These are phyloP conservation scores for Eucalyptus pauciflora DNA, from an alignment of 345 rosid species.

Conservation along the genomic window DNA sequence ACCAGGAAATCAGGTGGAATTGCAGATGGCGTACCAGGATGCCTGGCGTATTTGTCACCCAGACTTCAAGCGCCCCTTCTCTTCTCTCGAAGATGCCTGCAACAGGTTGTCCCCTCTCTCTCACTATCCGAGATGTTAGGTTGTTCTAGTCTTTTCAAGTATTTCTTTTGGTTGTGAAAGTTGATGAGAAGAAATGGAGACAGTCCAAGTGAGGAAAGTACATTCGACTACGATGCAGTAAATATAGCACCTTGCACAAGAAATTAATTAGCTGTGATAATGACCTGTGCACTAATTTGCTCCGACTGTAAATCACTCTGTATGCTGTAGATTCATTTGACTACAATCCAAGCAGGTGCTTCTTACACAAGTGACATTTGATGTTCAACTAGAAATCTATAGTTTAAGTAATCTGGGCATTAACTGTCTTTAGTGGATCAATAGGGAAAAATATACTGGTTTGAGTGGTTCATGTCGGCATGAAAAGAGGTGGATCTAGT, in stretches of 20 bases:
- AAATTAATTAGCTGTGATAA: neutral
- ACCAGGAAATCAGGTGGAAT: constrained; percentile 65
- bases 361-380: neutral
- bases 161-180: neutral
- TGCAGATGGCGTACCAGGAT: constrained; percentile 89
- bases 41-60: constrained; percentile 94
- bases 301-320: neutral
- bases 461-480: neutral
- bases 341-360: neutral
- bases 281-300: neutral
- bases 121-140: neutral
- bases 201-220: neutral
- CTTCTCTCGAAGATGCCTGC: constrained; percentile 86
- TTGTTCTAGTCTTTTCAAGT: neutral
- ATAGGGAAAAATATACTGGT: neutral
- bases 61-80: constrained; percentile 72
- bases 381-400: neutral
- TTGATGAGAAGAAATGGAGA: neutral
- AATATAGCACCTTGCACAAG: neutral
- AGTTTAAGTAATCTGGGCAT: neutral
- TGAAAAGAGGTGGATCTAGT: neutral
- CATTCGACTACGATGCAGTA: neutral
- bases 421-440: neutral
- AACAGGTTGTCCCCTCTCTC: constrained; percentile 40
- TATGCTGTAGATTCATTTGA: neutral